Evolutionary conservation across 2,329 filamentous ascomycete species (phyloP).

Genomic region (Lachnellula occidentalis): DNA sequence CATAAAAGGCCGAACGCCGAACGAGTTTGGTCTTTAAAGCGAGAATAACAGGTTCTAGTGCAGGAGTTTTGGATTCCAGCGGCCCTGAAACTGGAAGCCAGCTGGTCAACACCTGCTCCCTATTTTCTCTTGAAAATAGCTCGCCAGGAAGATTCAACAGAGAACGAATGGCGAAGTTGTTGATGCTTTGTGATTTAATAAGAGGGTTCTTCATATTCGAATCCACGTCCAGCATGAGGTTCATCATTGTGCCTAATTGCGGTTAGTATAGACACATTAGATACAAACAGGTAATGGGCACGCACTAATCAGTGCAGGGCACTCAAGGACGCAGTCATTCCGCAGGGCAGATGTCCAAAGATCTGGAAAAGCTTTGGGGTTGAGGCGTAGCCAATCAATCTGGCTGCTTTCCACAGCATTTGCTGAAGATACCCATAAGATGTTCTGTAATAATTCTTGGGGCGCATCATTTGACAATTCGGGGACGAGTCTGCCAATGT

Average conservation of each 20-base stretch:
- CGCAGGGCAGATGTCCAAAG: constrained; percentile 24
- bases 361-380: constrained; percentile 14
- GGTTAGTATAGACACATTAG: background rate
- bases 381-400: constrained; percentile 12
- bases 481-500: constrained; percentile 16
- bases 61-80: constrained; percentile 2
- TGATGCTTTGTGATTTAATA: constrained; percentile 12
- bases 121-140: constrained; percentile 37
- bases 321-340: constrained; percentile 22
- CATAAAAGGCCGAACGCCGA: constrained; percentile 46
- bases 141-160: constrained; percentile 30
- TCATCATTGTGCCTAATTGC: constrained; percentile 23
- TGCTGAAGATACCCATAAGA: constrained; percentile 27
- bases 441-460: constrained; percentile 18
- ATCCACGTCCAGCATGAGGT: constrained; percentile 19
- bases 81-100: constrained; percentile 13
- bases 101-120: constrained; percentile 40
- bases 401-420: background rate
- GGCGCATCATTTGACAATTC: constrained; percentile 13
- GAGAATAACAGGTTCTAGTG: constrained; percentile 32
- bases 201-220: constrained; percentile 19
- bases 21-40: constrained; percentile 46
- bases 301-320: constrained; percentile 20
- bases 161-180: constrained; percentile 23
- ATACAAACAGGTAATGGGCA: background rate